Conservation (phyloP, 2,329 filamentous ascomycete genomes). For the Phoma sp. region DNA sequence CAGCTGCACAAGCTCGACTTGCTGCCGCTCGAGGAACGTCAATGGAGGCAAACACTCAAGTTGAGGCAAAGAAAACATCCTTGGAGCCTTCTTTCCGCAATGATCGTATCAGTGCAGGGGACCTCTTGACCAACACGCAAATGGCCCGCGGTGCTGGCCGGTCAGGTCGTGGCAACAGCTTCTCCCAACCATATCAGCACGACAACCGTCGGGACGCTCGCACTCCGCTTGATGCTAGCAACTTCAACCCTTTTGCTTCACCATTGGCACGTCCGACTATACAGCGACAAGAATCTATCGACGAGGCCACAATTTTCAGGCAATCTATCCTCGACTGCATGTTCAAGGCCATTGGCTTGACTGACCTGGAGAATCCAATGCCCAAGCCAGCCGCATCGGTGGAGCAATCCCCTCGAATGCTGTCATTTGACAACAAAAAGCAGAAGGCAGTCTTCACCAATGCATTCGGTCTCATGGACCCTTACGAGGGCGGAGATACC, state of each 20-base stretch:
- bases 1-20: constrained; percentile 71
- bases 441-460: constrained; percentile 84
- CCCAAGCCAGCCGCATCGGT: constrained; percentile 71
- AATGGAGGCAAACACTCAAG: constrained; percentile 31
- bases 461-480: constrained; percentile 89
- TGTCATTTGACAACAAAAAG: constrained; percentile 82
- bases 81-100: constrained; percentile 37
- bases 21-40: constrained; percentile 55
- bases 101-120: constrained; percentile 61
- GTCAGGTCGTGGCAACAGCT: constrained; percentile 50
- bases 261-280: constrained; percentile 48
- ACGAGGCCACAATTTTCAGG: constrained; percentile 88
- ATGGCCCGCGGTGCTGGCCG: constrained; percentile 68
- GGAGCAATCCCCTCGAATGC: constrained; percentile 83
- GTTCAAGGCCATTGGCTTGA: constrained; percentile 89
- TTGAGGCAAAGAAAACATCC: constrained; percentile 32
- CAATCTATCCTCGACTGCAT: constrained; percentile 93
- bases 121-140: constrained; percentile 81
- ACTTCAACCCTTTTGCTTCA: constrained; percentile 52
- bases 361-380: constrained; percentile 69
- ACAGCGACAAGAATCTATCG: constrained; percentile 79
- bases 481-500: constrained; percentile 81
- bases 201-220: constrained; percentile 50
- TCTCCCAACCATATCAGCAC: constrained; percentile 58
- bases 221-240: constrained; percentile 55